Percentiles rank a stretch among this genome's conserved stretches.
phyloP scores from a whole-genome alignment of 257 asterid genomes.

The Rauvolfia tetraphylla region DNA sequence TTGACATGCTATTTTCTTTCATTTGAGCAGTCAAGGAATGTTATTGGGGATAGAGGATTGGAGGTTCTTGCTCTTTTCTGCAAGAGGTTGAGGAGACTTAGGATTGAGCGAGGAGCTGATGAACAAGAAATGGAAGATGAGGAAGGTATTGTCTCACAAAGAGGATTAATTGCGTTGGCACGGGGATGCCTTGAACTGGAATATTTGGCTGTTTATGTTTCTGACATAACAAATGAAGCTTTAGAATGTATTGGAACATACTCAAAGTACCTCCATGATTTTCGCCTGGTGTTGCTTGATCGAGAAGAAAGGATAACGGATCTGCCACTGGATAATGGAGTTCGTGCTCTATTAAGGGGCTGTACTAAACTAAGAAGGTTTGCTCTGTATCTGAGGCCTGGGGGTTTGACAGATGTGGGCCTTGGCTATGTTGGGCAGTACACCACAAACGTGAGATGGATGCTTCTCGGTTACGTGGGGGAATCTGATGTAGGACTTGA shows the following conservation, averaged over 20 bases:
- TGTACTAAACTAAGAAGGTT: conserved; percentile 67
- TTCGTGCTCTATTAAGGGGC: conserved; percentile 56
- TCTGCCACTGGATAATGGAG: conserved; percentile 83
- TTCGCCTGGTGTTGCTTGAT: conserved; percentile 76
- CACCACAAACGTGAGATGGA: conserved; percentile 77
- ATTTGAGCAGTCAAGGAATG: conserved; percentile 60
- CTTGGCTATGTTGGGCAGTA: conserved; percentile 63
- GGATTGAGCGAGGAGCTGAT: conserved; percentile 66
- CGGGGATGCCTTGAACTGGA: conserved; percentile 57
- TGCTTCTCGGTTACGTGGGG: conserved; percentile 83
- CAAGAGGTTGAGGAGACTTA: conserved; percentile 51
- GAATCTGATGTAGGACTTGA: conserved; percentile 77
- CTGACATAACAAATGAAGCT: conserved; percentile 59
- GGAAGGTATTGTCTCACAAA: conserved; percentile 60
- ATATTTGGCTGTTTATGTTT: conserved; percentile 61
- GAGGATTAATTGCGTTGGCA: conserved; percentile 54
- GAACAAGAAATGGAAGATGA: conserved; percentile 63
- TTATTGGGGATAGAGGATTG: conserved; percentile 83
- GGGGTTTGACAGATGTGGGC: conserved; percentile 75
- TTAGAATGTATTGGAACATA: conserved; percentile 55
- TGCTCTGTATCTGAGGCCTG: conserved; percentile 69
- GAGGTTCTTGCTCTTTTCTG: conserved; percentile 54
- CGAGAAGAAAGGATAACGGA: conserved; percentile 58
- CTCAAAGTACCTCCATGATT: conserved; percentile 59
- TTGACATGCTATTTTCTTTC: not conserved